A percentile compares a stretch with the other conserved stretches of the same genome.
phyloP scores from a whole-genome alignment of 2,329 filamentous ascomycete genomes.

The Cryphonectria parasitica region DNA sequence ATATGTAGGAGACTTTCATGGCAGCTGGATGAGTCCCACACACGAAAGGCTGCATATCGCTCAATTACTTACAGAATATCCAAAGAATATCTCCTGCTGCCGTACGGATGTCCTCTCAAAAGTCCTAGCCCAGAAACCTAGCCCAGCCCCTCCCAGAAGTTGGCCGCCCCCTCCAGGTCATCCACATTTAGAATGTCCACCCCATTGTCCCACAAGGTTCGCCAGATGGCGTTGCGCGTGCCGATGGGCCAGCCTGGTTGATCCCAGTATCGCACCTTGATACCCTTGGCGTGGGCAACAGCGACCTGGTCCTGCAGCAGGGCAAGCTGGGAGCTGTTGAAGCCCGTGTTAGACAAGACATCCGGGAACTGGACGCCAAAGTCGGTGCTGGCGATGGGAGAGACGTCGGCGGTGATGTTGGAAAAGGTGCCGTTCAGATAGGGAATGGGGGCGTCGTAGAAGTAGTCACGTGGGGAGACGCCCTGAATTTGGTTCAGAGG shows the following conservation, averaged over 20 bases:
- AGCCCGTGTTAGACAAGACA: conserved; percentile 37
- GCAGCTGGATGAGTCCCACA: background rate
- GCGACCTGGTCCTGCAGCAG: conserved; percentile 55
- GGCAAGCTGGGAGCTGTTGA: conserved; percentile 54
- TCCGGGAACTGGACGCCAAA: conserved; percentile 44
- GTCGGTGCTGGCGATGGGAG: conserved; percentile 37
- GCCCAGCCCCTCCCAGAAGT: conserved; percentile 32
- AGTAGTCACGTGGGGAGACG: conserved; percentile 60
- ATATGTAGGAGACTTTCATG: background rate
- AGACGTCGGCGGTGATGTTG: conserved; percentile 35
- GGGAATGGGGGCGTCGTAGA: conserved; percentile 36
- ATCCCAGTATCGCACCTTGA: conserved; percentile 62
- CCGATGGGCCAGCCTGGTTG: conserved; percentile 62
- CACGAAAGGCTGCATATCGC: background rate
- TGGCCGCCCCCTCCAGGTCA: conserved; percentile 58
- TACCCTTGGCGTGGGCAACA: conserved; percentile 58
- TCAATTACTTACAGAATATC: background rate
- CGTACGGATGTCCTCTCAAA: background rate
- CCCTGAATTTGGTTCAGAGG: conserved; percentile 57
- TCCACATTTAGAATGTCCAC: conserved; percentile 68
- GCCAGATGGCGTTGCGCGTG: conserved; percentile 63
- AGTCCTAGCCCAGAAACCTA: background rate
- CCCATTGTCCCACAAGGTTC: conserved; percentile 57
- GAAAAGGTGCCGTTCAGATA: conserved; percentile 30
- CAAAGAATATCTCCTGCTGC: no score